Base-by-base conservation (phyloP, 2,329 filamentous ascomycete species). In the Cladophialophora chaetospira region DNA sequence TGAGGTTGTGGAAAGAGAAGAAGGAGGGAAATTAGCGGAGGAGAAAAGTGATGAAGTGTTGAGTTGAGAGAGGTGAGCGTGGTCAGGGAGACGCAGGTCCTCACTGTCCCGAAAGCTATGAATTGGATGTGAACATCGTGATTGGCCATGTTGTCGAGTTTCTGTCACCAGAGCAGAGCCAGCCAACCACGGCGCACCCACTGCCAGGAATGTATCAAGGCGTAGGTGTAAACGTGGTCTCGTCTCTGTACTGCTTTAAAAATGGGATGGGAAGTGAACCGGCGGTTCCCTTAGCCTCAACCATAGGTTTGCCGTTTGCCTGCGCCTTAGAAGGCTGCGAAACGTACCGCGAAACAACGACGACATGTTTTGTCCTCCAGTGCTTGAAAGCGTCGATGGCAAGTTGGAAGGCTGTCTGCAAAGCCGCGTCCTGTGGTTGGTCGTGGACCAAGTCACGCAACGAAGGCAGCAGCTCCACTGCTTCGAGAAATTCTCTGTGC, bases 351-450 rank as follows among this genome's bases (percentile, higher is more conserved):
- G 57, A 46, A 17, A 60, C 57, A 35, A 60, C 25, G 40, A 28
- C 35, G 36, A 60, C 44, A 36, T 60, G 57, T 23, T 42, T 53
- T 31, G 51, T 54, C 43, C 51, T 54, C 21, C 29, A 54, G 21
- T 25, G 21, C 25, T 40, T 21, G 3, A 54, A 54, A n/a, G 51
- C 51, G 3, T 54, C 51, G 21, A 54, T 35, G 3, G 80, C 69
- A 9, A 69, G 61, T 1, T 63, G 60, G 11, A 75, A 68, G 2
- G 68, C 69, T 21, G 29, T 11, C 13, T 45, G 29, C 21, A 38
- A 23, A 9, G 19, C 11, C 3, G 29, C n/a, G 19, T 44, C 40
- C 10, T 28, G 28, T 19, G 36, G 21, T 19, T 35, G 31, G 15
- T n/a, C 23, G 19, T 54, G 42, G 10, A 60, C 23, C 0, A 50